phyloP scores from a whole-genome alignment of 2,329 filamentous ascomycete species.

The Huntiella bhutanensis region DNA sequence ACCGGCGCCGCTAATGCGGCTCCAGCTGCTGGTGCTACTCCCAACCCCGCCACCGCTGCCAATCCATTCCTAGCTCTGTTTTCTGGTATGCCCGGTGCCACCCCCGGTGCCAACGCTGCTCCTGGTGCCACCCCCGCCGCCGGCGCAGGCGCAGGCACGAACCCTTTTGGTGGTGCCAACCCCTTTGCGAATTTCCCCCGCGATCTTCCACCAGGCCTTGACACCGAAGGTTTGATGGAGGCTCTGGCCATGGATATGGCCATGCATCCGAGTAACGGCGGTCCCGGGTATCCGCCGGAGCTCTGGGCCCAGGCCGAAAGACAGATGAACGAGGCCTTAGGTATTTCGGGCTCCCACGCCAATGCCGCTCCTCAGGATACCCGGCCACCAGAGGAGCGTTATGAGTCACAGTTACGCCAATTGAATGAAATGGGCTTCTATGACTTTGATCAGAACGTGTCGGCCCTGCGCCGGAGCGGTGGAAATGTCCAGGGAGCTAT shows the following conservation, averaged over 20 bases:
- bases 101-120: constrained; percentile 13
- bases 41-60: constrained; percentile 13
- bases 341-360: constrained; percentile 10
- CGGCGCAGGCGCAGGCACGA: constrained; percentile 2
- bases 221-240: constrained; percentile 1
- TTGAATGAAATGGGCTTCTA: constrained; percentile 98
- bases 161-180: constrained; percentile 7
- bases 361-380: constrained; percentile 48
- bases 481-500: constrained; percentile 88
- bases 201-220: background rate
- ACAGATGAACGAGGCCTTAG: no score
- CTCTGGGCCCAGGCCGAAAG: no score
- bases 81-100: constrained; percentile 9
- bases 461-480: constrained; percentile 69
- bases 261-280: constrained; percentile 1
- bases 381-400: constrained; percentile 81
- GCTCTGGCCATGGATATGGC: constrained; percentile 7
- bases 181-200: background rate
- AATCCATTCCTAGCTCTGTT: constrained; percentile 24
- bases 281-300: constrained; percentile 12
- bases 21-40: constrained; percentile 12
- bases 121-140: background rate
- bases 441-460: constrained; percentile 86
- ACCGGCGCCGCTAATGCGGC: constrained; percentile 8
- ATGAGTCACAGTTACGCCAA: constrained; percentile 74